These are phyloP conservation scores for Cryptococcus sp. DNA, from an alignment of 1,284 basidiomycete species.

Conservation along the genomic window DNA sequence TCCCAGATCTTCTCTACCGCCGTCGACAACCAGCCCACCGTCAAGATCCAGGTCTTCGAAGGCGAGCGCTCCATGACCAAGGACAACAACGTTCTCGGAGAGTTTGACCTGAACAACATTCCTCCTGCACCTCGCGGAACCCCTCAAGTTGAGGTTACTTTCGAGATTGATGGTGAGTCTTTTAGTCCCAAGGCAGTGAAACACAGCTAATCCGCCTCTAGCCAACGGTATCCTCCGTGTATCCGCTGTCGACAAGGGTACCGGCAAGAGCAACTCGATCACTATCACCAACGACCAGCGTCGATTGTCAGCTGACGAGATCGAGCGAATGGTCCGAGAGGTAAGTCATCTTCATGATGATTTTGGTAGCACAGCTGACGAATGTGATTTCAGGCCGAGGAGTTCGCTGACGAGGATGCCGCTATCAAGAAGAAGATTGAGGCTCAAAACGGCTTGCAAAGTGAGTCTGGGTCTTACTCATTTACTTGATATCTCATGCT, in stretches of 20 bases:
- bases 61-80: slow-evolving; percentile 94
- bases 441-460: slow-evolving; percentile 69
- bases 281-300: slow-evolving; percentile 73
- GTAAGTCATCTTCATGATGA: slow-evolving; percentile 1
- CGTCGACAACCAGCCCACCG: slow-evolving; percentile 90
- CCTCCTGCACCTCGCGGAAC: slow-evolving; percentile 94
- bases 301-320: slow-evolving; percentile 80
- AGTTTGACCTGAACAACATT: slow-evolving; percentile 90
- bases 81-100: slow-evolving; percentile 97
- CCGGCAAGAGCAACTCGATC: slow-evolving; percentile 85
- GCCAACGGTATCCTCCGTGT: slow-evolving; percentile 90
- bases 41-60: slow-evolving; percentile 85
- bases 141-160: slow-evolving; percentile 91
- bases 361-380: background rate
- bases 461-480: slow-evolving; percentile 19
- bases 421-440: slow-evolving; percentile 85
- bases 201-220: slow-evolving; percentile 8
- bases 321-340: slow-evolving; percentile 87
- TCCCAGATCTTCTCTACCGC: slow-evolving; percentile 97
- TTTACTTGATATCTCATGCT: slow-evolving; percentile 3
- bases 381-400: slow-evolving; percentile 63
- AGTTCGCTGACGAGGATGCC: slow-evolving; percentile 81
- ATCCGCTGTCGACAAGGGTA: slow-evolving; percentile 85
- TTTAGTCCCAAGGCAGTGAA: slow-evolving; percentile 14
- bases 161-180: slow-evolving; percentile 75